A percentile compares a stretch with the other conserved stretches of the same genome.
Conservation (phyloP, 2,329 filamentous ascomycete species). For the Hawksworthiomyces lignivorus region DNA sequence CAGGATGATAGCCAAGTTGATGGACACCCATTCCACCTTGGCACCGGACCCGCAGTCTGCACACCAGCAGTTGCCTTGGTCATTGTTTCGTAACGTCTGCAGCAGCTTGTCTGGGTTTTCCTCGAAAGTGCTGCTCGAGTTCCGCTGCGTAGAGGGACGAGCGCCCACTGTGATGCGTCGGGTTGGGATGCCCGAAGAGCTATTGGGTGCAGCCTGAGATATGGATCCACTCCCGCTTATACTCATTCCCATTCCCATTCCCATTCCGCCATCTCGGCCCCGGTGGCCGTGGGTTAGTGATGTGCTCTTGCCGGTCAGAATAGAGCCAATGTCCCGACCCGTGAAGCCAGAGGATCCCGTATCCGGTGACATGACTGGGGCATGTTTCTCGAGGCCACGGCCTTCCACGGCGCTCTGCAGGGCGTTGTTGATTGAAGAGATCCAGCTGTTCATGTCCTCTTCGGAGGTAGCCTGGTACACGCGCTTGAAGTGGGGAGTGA, state of each 20-base stretch:
- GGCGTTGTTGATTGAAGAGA: constrained; percentile 91
- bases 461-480: constrained; percentile 97
- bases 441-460: constrained; percentile 97
- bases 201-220: no score
- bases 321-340: constrained; percentile 82
- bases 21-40: constrained; percentile 98
- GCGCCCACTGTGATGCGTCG: constrained; percentile 89
- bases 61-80: constrained; percentile 88
- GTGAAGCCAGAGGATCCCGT: constrained; percentile 46
- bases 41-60: constrained; percentile 86
- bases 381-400: constrained; percentile 51
- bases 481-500: constrained; percentile 90
- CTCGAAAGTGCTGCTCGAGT: constrained; percentile 61
- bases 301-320: constrained; percentile 85
- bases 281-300: constrained; percentile 50
- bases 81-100: constrained; percentile 78
- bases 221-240: no score
- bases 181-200: constrained; percentile 51
- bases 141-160: constrained; percentile 61
- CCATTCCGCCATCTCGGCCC: constrained; percentile 15
- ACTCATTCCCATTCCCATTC: constrained; percentile 35
- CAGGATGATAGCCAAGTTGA: constrained; percentile 91
- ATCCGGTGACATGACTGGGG: constrained; percentile 26
- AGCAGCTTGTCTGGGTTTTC: constrained; percentile 81
- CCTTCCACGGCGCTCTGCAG: constrained; percentile 92